A percentile compares a stretch with the other conserved stretches of the same genome.
Conservation (phyloP, 2,329 filamentous ascomycete genomes). For the Biscogniauxia mediterranea region DNA sequence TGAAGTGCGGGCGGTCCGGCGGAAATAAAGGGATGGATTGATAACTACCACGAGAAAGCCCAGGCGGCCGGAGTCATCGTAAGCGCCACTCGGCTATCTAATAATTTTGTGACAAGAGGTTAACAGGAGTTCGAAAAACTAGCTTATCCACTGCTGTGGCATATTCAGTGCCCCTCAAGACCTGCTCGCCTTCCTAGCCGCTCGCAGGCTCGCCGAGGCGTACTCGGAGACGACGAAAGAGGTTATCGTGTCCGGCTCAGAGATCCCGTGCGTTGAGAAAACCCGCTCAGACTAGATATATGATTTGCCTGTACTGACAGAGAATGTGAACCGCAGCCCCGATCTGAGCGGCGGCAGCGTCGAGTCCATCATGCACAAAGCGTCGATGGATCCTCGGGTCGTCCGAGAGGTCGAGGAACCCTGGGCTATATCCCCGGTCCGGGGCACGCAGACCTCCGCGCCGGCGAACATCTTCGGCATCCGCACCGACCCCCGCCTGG, state of each 20-base stretch:
- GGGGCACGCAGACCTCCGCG: slow-evolving; percentile 1
- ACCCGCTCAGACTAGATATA: too few species aligned
- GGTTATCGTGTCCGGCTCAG: slow-evolving; percentile 15
- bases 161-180: slow-evolving; percentile 15
- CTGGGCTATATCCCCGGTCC: slow-evolving; percentile 17
- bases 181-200: slow-evolving; percentile 14
- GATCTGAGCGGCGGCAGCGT: slow-evolving; percentile 18
- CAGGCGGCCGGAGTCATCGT: slow-evolving; percentile 17
- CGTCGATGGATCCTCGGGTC: slow-evolving; percentile 1
- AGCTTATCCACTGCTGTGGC: slow-evolving; percentile 24
- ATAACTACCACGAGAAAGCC: slow-evolving; percentile 22
- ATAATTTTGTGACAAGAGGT: background rate
- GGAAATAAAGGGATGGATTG: slow-evolving; percentile 14
- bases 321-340: background rate
- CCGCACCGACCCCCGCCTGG: slow-evolving; percentile 13
- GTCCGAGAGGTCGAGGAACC: slow-evolving; percentile 10
- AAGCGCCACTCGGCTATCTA: slow-evolving; percentile 1
- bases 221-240: slow-evolving; percentile 15
- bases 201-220: slow-evolving; percentile 11
- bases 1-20: slow-evolving; percentile 9
- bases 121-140: background rate
- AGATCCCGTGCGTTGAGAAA: slow-evolving; percentile 7
- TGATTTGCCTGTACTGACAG: background rate
- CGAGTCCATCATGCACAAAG: slow-evolving; percentile 13
- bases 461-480: slow-evolving; percentile 15